Percentiles rank a stretch among this genome's conserved stretches.
Evolutionary conservation across 2,329 filamentous ascomycete species (phyloP).

Genomic region (Fusarium euwallaceae): DNA sequence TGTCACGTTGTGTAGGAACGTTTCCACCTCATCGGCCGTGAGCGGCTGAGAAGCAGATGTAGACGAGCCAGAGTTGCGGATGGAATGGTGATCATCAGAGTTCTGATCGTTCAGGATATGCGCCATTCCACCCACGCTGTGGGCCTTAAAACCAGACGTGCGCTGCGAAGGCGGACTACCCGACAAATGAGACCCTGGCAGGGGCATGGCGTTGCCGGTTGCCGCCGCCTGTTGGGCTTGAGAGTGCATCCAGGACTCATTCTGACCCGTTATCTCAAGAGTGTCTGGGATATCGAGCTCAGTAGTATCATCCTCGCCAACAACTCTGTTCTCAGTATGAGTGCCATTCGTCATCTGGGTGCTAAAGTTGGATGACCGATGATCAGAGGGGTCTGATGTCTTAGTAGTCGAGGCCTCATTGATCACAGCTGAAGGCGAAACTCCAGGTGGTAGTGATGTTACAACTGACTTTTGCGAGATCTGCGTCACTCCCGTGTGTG

Average conservation of each 20-base stretch:
- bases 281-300: conserved; percentile 68
- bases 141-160: conserved; percentile 51
- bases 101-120: conserved; percentile 58
- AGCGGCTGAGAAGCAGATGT: conserved; percentile 62
- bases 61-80: conserved; percentile 52
- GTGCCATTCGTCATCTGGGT: conserved; percentile 80
- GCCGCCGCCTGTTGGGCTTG: conserved; percentile 68
- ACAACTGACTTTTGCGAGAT: conserved; percentile 75
- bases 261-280: conserved; percentile 59
- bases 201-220: conserved; percentile 52
- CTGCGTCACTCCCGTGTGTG: conserved; percentile 64
- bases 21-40: conserved; percentile 64
- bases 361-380: conserved; percentile 74
- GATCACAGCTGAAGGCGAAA: conserved; percentile 70
- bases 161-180: conserved; percentile 55
- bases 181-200: conserved; percentile 41
- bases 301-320: conserved; percentile 49
- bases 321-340: conserved; percentile 60
- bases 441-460: conserved; percentile 68
- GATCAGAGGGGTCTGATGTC: conserved; percentile 78
- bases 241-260: conserved; percentile 70
- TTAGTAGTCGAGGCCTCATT: conserved; percentile 98
- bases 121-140: conserved; percentile 43
- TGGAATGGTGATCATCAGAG: conserved; percentile 51
- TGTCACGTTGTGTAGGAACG: conserved; percentile 74